phyloP scores from a whole-genome alignment of 176 grass and related monocot species.

The Aegilops sharonensis region DNA sequence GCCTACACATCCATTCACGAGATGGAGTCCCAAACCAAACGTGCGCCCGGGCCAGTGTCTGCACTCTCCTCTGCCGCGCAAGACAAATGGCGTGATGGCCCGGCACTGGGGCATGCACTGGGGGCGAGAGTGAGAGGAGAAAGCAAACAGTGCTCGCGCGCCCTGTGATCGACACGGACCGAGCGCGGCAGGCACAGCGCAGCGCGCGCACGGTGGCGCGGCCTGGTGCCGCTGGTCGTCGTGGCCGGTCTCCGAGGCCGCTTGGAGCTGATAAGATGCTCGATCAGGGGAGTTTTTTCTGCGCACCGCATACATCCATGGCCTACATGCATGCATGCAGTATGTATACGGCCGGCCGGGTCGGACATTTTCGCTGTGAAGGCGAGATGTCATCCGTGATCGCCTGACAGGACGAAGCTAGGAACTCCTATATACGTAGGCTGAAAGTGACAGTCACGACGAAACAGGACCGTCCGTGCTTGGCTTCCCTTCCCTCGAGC shows the following conservation, averaged over 20 bases:
- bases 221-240: background rate
- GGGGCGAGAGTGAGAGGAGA: too few species aligned
- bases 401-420: background rate
- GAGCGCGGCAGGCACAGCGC: background rate
- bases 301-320: background rate
- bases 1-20: background rate
- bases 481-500: background rate
- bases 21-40: background rate
- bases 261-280: background rate
- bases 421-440: background rate
- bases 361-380: background rate
- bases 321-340: too few species aligned
- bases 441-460: background rate
- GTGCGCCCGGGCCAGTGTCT: conserved; percentile 25
- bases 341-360: background rate
- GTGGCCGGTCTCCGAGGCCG: background rate
- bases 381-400: background rate
- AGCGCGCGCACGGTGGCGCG: background rate
- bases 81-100: background rate
- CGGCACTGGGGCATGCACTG: background rate
- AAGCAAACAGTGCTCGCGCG: background rate
- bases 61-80: background rate
- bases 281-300: background rate
- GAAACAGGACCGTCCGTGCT: background rate
- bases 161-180: background rate